These are phyloP conservation scores for Metschnikowia baotianmanensis DNA, from an alignment of 805 yeast species.

Conservation along the genomic window DNA sequence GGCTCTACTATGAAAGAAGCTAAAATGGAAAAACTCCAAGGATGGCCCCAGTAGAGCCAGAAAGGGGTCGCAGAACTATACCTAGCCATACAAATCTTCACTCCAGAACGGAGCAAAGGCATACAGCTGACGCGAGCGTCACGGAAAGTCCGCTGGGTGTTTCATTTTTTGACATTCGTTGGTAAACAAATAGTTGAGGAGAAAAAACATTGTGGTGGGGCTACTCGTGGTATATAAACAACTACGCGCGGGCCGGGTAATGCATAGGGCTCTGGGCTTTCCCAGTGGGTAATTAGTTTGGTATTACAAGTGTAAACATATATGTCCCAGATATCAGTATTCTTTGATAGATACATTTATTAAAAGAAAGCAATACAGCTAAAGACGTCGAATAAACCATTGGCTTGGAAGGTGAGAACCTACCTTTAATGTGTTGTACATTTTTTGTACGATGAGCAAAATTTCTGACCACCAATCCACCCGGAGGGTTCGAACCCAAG, in stretches of 20 bases:
- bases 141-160: constrained; percentile 28
- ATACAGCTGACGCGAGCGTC: constrained; percentile 18
- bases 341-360: no score
- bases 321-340: no score
- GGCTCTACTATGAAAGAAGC: constrained; percentile 10
- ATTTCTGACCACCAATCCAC: no score
- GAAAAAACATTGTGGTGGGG: background rate
- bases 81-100: constrained; percentile 14
- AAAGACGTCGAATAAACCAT: no score
- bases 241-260: constrained; percentile 20
- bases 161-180: constrained; percentile 31
- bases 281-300: no score
- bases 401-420: no score
- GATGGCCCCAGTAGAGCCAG: constrained; percentile 12
- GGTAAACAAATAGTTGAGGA: constrained; percentile 26
- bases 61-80: constrained; percentile 19
- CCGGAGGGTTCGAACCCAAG: no score
- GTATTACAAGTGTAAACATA: no score
- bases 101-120: constrained; percentile 26
- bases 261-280: background rate
- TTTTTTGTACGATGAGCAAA: no score
- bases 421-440: no score
- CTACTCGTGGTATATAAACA: constrained; percentile 2
- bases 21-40: constrained; percentile 20
- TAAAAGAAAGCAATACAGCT: no score